A percentile compares a stretch with the other conserved stretches of the same genome.
phyloP scores from a whole-genome alignment of 306 rosid genomes.

The Gynostemma pentaphyllum region DNA sequence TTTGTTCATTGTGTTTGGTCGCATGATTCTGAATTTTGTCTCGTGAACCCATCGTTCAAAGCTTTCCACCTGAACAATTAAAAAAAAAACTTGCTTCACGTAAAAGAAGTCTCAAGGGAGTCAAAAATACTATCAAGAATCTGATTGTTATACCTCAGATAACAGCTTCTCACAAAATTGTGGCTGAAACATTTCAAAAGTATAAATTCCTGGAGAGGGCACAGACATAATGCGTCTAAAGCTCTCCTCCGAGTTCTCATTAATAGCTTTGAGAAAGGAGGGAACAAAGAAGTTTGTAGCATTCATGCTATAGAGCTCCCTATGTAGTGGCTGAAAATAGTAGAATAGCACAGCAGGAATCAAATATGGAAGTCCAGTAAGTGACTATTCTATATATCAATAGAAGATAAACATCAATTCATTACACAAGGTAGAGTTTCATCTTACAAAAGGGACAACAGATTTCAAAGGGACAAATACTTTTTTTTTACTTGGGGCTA shows the following conservation, averaged over 20 bases:
- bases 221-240: constrained; percentile 50
- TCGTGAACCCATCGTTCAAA: constrained; percentile 86
- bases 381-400: background rate
- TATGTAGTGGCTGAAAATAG: constrained; percentile 49
- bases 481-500: background rate
- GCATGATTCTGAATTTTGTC: constrained; percentile 68
- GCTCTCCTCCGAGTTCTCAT: constrained; percentile 57
- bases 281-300: constrained; percentile 63
- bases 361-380: background rate
- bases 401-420: constrained; percentile 15
- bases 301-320: constrained; percentile 57
- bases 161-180: constrained; percentile 62
- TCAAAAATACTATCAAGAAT: constrained; percentile 4
- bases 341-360: constrained; percentile 13
- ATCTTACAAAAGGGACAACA: background rate
- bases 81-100: background rate
- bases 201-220: constrained; percentile 54
- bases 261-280: constrained; percentile 77
- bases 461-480: background rate
- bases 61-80: constrained; percentile 73
- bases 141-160: constrained; percentile 62
- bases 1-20: constrained; percentile 86
- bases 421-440: background rate
- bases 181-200: constrained; percentile 84
- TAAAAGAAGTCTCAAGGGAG: constrained; percentile 6